Conservation (phyloP, 768 basidiomycete species). For the Lyophyllum decastes region DNA sequence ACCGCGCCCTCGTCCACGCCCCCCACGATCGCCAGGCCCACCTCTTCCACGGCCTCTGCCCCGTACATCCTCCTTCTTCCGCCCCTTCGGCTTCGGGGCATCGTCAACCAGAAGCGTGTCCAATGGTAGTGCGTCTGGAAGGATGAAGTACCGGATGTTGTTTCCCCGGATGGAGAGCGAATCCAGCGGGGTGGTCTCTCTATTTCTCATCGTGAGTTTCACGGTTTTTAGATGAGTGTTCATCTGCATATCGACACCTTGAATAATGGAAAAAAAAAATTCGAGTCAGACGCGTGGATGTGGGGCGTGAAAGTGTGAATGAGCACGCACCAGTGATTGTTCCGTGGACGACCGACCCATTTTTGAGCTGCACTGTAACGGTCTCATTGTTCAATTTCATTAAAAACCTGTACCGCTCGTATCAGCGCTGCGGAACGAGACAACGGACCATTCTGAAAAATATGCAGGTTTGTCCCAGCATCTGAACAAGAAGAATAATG, state of each 20-base stretch:
- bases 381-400: constrained; percentile 99
- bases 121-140: constrained; percentile 95
- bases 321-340: constrained; percentile 86
- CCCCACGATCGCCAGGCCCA: constrained; percentile 51
- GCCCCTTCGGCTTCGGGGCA: constrained; percentile 91
- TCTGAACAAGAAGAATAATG: background rate
- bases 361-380: constrained; percentile 97
- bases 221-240: constrained; percentile 98
- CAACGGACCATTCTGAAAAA: constrained; percentile 3
- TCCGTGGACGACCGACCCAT: constrained; percentile 92
- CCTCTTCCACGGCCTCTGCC: constrained; percentile 60
- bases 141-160: constrained; percentile 94
- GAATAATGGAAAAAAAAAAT: background rate
- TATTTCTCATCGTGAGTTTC: constrained; percentile 92
- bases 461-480: background rate
- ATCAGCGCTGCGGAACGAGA: constrained; percentile 13
- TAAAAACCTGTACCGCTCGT: constrained; percentile 69
- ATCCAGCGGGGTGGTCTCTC: constrained; percentile 85
- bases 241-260: constrained; percentile 99
- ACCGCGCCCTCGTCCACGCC: constrained; percentile 53
- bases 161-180: constrained; percentile 94
- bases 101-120: constrained; percentile 98
- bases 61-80: constrained; percentile 83
- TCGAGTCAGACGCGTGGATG: constrained; percentile 1
- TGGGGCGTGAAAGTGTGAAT: background rate